Base-by-base conservation (phyloP, 164 flowering plant species). In the Buxus sempervirens region DNA sequence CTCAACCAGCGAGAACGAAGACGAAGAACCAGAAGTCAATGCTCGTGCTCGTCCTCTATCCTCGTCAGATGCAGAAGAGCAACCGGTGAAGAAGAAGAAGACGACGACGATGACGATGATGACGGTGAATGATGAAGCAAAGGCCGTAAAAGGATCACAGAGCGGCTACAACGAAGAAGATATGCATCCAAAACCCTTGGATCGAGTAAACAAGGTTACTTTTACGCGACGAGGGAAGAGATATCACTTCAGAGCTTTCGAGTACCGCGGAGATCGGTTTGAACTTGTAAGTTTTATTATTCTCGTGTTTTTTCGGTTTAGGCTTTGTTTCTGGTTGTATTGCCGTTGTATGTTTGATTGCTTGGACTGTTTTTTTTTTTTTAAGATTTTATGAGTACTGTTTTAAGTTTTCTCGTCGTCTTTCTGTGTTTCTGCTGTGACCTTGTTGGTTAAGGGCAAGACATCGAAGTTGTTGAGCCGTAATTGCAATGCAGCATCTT, bases 1-100 rank as follows among this genome's bases (percentile, higher is more conserved):
- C 20, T 27, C 85, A 20, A 82, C 78, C 14, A 83, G 89, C 84
- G 93, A 88, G 70, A 90, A 87, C 69, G 92, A 88, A 23, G 97
- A 85, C 54, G 87, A 78, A 49, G 75, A 32, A 48, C 51, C 27
- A 18, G 73, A 71, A n/a, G 5, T 32, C 38, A 3, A 7, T 3
- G 38, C 7, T 32, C 5, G 38, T 3, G 38, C 7, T 32, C 38
- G 5, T 32, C 38, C 7, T 32, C 65, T 54, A 2, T 67, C 64
- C 60, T 58, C 70, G 28, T 68, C 64, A 49, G 20, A 41, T 54
- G 60, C 57, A 18, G 59, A 28, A 62, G 73, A 63, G 14, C 62
- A 51, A 9, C 56, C 38, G 16, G 73, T 60, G 27, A 73, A 41
- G 63, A 69, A 64, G 32, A 57, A 68, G 58, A 24, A 45, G 48